Conservation (phyloP, 2,329 filamentous ascomycete species). For the Alternaria sp. region DNA sequence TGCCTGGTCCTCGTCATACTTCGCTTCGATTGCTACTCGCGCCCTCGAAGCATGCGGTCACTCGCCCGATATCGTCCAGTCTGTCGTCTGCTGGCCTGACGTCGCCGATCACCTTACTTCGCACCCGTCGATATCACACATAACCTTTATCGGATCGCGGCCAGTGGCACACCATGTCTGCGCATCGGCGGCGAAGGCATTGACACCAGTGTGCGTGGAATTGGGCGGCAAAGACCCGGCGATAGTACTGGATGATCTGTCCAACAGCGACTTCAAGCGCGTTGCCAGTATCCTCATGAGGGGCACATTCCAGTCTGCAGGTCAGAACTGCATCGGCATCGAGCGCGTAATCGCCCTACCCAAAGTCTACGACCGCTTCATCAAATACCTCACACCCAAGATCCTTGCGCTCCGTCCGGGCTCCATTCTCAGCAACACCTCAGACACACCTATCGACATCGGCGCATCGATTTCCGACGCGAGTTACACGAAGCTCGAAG, state of each 20-base stretch:
- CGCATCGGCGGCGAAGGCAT: slow-evolving; percentile 78
- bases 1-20: slow-evolving; percentile 88
- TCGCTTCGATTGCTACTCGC: slow-evolving; percentile 76
- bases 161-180: slow-evolving; percentile 88
- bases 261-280: slow-evolving; percentile 67
- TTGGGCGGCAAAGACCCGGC: slow-evolving; percentile 95
- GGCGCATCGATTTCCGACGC: slow-evolving; percentile 87
- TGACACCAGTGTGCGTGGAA: slow-evolving; percentile 91
- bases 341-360: slow-evolving; percentile 87
- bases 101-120: slow-evolving; percentile 82
- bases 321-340: slow-evolving; percentile 97
- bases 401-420: slow-evolving; percentile 79
- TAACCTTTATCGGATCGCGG: slow-evolving; percentile 95
- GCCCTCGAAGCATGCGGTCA: slow-evolving; percentile 85
- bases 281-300: slow-evolving; percentile 85
- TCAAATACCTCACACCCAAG: slow-evolving; percentile 73
- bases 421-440: slow-evolving; percentile 62
- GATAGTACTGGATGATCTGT: slow-evolving; percentile 81
- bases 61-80: slow-evolving; percentile 80
- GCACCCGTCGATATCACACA: slow-evolving; percentile 81
- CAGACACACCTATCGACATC: slow-evolving; percentile 68
- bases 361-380: slow-evolving; percentile 74
- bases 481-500: slow-evolving; percentile 77
- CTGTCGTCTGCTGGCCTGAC: slow-evolving; percentile 84
- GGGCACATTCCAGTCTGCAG: slow-evolving; percentile 91